A percentile compares a stretch with the other conserved stretches of the same genome.
phyloP scores from a whole-genome alignment of 2,329 filamentous ascomycete genomes.

The Allantophomopsis cytisporea region DNA sequence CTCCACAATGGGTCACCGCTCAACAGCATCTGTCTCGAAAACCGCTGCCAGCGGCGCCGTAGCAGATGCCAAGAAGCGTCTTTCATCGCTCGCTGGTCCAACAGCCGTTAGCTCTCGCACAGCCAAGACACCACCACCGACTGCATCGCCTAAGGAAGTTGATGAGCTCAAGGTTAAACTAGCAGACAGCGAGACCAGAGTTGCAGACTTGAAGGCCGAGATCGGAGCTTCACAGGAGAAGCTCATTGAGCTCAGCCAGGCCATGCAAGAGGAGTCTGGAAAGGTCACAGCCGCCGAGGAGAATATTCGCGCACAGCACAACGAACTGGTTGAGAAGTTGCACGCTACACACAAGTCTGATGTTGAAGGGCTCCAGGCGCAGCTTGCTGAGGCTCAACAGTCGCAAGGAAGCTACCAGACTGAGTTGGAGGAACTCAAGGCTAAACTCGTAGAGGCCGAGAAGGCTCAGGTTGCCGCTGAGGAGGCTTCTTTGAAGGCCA shows the following conservation, averaged over 20 bases:
- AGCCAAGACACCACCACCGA: constrained; percentile 23
- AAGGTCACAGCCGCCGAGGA: constrained; percentile 24
- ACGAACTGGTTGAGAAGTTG: constrained; percentile 31
- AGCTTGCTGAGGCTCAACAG: constrained; percentile 12
- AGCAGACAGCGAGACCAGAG: constrained; percentile 40
- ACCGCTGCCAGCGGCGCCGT: constrained; percentile 21
- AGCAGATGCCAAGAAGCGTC: constrained; percentile 39
- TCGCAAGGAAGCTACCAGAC: constrained; percentile 21
- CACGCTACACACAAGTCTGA: constrained; percentile 35
- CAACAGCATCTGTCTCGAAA: constrained; percentile 17
- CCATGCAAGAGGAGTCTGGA: constrained; percentile 28
- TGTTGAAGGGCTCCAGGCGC: constrained; percentile 28
- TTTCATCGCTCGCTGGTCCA: constrained; percentile 33
- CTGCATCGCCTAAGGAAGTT: constrained; percentile 33
- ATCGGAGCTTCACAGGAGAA: constrained; percentile 41
- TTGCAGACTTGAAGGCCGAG: constrained; percentile 41
- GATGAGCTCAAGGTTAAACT: constrained; percentile 48
- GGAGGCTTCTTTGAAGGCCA: constrained; percentile 14
- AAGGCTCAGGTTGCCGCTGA: constrained; percentile 8
- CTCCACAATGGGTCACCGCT: constrained; percentile 17
- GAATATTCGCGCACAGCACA: constrained; percentile 26
- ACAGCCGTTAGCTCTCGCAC: constrained; percentile 24
- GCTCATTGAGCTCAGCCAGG: constrained; percentile 37
- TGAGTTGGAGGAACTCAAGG: constrained; percentile 30
- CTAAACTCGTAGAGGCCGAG: constrained; percentile 13